Evolutionary conservation across 2,329 filamentous ascomycete genomes (phyloP), one percentile per base, ranked within the genome.

Genomic region (Pseudomassariella vexata): DNA sequence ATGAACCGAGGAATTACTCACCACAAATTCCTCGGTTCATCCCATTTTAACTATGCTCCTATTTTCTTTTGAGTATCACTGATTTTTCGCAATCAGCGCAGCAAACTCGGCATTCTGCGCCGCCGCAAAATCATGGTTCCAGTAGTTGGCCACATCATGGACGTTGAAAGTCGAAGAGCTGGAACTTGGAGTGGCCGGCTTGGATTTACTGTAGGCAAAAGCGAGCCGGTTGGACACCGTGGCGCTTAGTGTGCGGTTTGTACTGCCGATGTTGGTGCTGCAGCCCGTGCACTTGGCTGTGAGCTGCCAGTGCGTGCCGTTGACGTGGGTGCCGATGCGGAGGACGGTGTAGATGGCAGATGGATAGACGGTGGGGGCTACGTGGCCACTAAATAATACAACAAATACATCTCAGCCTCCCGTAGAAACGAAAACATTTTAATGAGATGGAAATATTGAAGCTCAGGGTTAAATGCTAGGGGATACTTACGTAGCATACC

Each of bases 201-300:
- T 37, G 18, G 18, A 16, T 31, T 37, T 38, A 15, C 50, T 44
- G 38, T 51, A 53, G 4, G 53, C 53, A 32, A 55, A 56, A 3
- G 52, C 85, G 3, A 98, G 78, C 9, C 92, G 82, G 56, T 96
- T 96, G 38, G 87, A 88, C 30, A 90, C 92, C 44, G 95, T 94
- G 34, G 96, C 71, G 53, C 95, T 96, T 52, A 98, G 79, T 11
- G 28, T 41, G 34, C 46, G 49, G 32, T 32, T 41, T 24, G 19
- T 43, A 11, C 41, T 41, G 5, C 43, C 59, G 11, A 52, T 49
- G n/a, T 55, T 58, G 5, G 56, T 49, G 9, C 45, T 55, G 22
- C 52, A 63, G 11, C 54, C 54, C 11, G 47, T 50, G 47, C 60
- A 63, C 39, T 52, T 53, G 35, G 55, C 54, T 15, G 59, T 63